A percentile compares a stretch with the other conserved stretches of the same genome.
These are phyloP conservation scores for Asparagopsis taxiformis DNA, from an alignment of 31 red algal species.

Conservation along the genomic window DNA sequence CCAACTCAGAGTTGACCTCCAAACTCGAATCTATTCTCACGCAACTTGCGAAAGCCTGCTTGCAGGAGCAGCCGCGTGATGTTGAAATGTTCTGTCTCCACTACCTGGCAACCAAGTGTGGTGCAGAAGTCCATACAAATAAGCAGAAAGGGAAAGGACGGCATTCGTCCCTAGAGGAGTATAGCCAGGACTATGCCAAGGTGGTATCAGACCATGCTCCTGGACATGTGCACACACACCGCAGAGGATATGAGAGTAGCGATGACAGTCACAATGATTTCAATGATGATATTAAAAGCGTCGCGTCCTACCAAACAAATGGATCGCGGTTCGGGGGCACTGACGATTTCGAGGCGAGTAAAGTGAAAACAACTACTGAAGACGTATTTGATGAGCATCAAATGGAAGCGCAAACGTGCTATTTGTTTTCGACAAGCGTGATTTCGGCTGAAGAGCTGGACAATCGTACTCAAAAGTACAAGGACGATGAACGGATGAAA, in stretches of 20 bases:
- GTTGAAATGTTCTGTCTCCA: constrained; percentile 14
- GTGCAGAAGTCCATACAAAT: background rate
- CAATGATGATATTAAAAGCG: constrained; percentile 7
- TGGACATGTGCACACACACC: constrained; percentile 1
- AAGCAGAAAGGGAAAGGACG: background rate
- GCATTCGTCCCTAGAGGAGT: background rate
- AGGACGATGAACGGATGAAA: constrained; percentile 51
- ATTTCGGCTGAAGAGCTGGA: constrained; percentile 46
- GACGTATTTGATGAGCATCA: background rate
- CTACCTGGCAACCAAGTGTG: background rate
- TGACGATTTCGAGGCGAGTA: background rate
- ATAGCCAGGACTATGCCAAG: constrained; percentile 2
- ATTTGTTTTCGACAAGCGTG: constrained; percentile 37
- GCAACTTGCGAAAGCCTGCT: constrained; percentile 11
- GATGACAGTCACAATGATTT: too few species aligned
- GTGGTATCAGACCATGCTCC: background rate
- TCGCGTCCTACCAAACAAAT: constrained; percentile 22
- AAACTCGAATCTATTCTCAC: constrained; percentile 10
- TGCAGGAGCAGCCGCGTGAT: constrained; percentile 7
- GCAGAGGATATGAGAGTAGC: constrained; percentile 13
- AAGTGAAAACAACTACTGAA: constrained; percentile 10
- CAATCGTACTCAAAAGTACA: constrained; percentile 12
- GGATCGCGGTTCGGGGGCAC: constrained; percentile 10
- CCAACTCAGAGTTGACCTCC: background rate
- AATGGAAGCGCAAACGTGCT: constrained; percentile 1